Evolutionary conservation across 345 rosid species (phyloP).

Genomic region (Cardiospermum halicacabum): DNA sequence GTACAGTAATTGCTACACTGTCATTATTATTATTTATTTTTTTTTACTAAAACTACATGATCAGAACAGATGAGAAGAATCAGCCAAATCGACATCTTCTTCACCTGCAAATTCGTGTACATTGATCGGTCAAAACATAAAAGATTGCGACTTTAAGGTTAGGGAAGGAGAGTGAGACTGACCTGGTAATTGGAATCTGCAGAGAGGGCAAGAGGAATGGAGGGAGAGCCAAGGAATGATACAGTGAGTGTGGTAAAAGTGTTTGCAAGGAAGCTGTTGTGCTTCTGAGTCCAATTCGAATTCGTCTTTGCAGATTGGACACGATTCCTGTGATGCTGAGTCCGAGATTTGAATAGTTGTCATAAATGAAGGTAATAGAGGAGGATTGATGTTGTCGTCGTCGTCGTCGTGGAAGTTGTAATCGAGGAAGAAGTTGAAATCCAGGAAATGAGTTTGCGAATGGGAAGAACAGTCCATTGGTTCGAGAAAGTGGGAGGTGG

Average conservation of each 20-base stretch:
- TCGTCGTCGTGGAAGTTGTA: not conserved
- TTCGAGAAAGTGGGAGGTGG: slow-evolving; percentile 27
- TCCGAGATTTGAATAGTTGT: slow-evolving; percentile 8
- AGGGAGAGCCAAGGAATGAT: slow-evolving; percentile 51
- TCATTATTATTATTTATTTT: too few relatives aligned
- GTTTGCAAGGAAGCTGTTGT: slow-evolving; percentile 45
- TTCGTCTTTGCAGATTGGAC: slow-evolving; percentile 54
- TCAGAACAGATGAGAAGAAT: too few relatives aligned
- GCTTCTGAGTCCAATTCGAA: slow-evolving; percentile 35
- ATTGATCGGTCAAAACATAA: too few relatives aligned
- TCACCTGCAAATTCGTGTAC: too few relatives aligned
- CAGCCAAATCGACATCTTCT: too few relatives aligned
- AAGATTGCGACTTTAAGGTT: too few relatives aligned
- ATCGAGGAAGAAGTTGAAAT: not conserved
- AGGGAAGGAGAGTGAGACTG: not conserved
- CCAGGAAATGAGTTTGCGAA: not conserved
- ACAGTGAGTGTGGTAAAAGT: slow-evolving; percentile 51
- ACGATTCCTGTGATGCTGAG: slow-evolving; percentile 13
- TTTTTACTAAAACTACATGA: too few relatives aligned
- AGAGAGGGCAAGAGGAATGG: slow-evolving; percentile 56
- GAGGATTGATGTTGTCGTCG: not conserved
- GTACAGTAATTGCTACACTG: too few relatives aligned
- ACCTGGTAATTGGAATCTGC: slow-evolving; percentile 41
- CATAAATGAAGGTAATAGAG: slow-evolving; percentile 7
- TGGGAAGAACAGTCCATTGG: slow-evolving; percentile 32